Conservation (phyloP, 257 asterid genomes). For the Fraxinus americana region DNA sequence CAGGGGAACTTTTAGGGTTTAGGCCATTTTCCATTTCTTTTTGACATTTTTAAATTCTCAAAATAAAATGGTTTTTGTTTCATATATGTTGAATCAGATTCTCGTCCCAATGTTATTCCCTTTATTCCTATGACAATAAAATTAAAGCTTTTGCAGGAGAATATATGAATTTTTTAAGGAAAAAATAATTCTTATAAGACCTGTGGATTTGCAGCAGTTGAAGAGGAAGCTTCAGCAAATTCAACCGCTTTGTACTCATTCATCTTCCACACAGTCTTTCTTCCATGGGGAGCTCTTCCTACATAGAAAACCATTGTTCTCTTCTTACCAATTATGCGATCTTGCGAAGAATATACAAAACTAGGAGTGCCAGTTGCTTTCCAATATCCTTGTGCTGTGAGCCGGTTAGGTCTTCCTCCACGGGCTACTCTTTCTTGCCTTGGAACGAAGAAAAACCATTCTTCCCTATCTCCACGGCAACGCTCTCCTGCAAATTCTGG, state of each 20-base stretch:
- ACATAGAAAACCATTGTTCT: slow-evolving; percentile 56
- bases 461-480: slow-evolving; percentile 35
- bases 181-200: slow-evolving; percentile 16
- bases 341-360: slow-evolving; percentile 43
- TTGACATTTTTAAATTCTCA: background rate
- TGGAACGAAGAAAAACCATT: slow-evolving; percentile 61
- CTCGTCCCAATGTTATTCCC: background rate
- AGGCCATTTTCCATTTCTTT: background rate
- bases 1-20: background rate
- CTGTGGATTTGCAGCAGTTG: slow-evolving; percentile 31
- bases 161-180: too few species aligned
- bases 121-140: background rate
- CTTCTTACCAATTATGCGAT: slow-evolving; percentile 39
- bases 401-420: slow-evolving; percentile 55
- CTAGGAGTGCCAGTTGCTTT: slow-evolving; percentile 59
- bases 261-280: slow-evolving; percentile 57
- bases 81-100: too few species aligned
- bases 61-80: too few species aligned
- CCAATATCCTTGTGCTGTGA: slow-evolving; percentile 52
- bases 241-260: slow-evolving; percentile 45
- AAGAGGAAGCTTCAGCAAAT: slow-evolving; percentile 16
- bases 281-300: slow-evolving; percentile 53
- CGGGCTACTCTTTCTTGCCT: slow-evolving; percentile 50
- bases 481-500: slow-evolving; percentile 45
- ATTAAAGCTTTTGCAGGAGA: background rate